These are phyloP conservation scores for Tricholoma saponaceum DNA, from an alignment of 768 basidiomycete species.

Conservation along the genomic window DNA sequence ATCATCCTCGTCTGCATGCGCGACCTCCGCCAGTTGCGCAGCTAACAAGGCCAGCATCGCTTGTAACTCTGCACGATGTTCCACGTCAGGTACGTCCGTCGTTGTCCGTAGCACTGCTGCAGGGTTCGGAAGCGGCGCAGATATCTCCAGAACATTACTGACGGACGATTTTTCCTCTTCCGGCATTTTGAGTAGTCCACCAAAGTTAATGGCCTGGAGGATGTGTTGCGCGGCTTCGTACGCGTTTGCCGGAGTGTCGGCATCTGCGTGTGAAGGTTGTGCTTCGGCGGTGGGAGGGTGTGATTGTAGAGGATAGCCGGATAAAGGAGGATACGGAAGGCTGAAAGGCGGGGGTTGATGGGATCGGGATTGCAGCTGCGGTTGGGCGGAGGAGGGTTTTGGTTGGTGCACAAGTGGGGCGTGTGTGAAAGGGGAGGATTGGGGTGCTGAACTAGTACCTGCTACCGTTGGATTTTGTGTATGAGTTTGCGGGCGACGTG, in stretches of 20 bases:
- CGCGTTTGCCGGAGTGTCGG: constrained; percentile 43
- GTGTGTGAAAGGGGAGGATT: constrained; percentile 58
- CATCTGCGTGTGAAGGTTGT: constrained; percentile 15
- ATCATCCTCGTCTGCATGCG: constrained; percentile 36
- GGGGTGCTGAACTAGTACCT: constrained; percentile 23
- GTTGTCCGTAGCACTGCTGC: not conserved
- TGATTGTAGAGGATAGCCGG: constrained; percentile 18
- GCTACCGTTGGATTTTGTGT: constrained; percentile 1
- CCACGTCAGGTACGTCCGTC: constrained; percentile 7
- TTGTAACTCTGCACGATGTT: constrained; percentile 64
- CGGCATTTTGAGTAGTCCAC: constrained; percentile 42
- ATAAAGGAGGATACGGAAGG: constrained; percentile 9
- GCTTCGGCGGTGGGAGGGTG: constrained; percentile 22
- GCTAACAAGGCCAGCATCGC: constrained; percentile 71
- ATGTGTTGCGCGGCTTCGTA: constrained; percentile 80
- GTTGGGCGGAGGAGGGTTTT: constrained; percentile 20
- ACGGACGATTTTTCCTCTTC: constrained; percentile 21
- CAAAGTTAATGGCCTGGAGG: constrained; percentile 73
- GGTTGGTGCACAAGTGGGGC: constrained; percentile 41
- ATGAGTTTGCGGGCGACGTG: constrained; percentile 70
- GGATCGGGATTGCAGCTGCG: not conserved
- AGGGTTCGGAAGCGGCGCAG: not conserved
- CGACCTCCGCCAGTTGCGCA: constrained; percentile 67
- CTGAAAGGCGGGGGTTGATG: constrained; percentile 10
- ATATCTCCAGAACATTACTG: constrained; percentile 1